phyloP scores from a whole-genome alignment of 345 rosid species.

The Anastatica hierochuntica region DNA sequence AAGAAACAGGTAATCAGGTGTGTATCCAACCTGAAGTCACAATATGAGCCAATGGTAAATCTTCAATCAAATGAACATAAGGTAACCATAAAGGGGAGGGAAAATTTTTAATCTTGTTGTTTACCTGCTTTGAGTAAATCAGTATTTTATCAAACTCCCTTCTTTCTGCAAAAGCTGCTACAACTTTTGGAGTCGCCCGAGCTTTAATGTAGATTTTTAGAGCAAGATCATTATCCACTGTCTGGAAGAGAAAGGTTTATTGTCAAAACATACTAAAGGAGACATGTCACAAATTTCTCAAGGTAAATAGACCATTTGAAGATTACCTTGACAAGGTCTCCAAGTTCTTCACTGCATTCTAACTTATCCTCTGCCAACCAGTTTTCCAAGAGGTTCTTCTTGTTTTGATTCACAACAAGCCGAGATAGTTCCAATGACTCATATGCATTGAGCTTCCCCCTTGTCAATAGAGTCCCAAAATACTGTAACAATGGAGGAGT shows the following conservation, averaged over 20 bases:
- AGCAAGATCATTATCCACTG: slow-evolving; percentile 98
- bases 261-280: background rate
- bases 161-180: slow-evolving; percentile 97
- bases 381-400: slow-evolving; percentile 89
- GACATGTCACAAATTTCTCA: slow-evolving; percentile 6
- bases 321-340: slow-evolving; percentile 96
- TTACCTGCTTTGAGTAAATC: slow-evolving; percentile 90
- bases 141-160: slow-evolving; percentile 95
- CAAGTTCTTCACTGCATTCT: slow-evolving; percentile 98
- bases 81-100: background rate
- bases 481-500: slow-evolving; percentile 95
- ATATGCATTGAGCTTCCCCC: slow-evolving; percentile 93
- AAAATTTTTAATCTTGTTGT: background rate
- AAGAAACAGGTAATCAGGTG: slow-evolving; percentile 96
- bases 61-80: slow-evolving; percentile 8
- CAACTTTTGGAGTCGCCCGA: slow-evolving; percentile 93
- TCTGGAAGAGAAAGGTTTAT: slow-evolving; percentile 37
- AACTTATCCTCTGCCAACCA: slow-evolving; percentile 98
- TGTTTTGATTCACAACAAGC: slow-evolving; percentile 96
- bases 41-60: slow-evolving; percentile 9
- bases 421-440: slow-evolving; percentile 98
- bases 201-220: slow-evolving; percentile 94
- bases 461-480: slow-evolving; percentile 90
- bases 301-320: background rate
- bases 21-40: slow-evolving; percentile 73